Base-by-base conservation (phyloP, 2,329 filamentous ascomycete genomes). In the Sarocladium brachiariae region DNA sequence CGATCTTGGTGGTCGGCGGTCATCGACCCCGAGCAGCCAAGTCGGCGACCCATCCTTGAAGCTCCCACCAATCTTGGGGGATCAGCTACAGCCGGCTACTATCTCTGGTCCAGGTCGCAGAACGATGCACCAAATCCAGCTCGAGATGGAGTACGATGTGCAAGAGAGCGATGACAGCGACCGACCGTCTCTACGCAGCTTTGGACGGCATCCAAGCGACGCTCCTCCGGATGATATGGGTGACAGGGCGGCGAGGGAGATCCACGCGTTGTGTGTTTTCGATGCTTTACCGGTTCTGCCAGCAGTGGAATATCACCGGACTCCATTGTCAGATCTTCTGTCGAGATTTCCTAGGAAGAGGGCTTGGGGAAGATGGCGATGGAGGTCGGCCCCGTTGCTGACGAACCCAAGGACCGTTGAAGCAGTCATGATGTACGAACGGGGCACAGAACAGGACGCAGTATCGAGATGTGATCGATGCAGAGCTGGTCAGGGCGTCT, bases 401-500 rank as follows among this genome's bases (percentile, higher is more conserved):
- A 41, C 52, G 2, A 51, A 54, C 18, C 25, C 48, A 11, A 53
- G 51, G 6, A 54, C 58, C 2, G 43, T 56, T 14, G 59, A 60
- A 34, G 57, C 57, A 13, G 51, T 61, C 34, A 58, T 59, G 57
- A 30, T 60, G 31, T 59, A 61, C 46, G 59, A 61, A 45, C 53
- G 59, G 18, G 59, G 59, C 2, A 45, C 57, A 5, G 41, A 57
- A 19, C 53, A 50, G 13, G 43, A 47, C 10, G 43, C n/a, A 9
- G 9, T 14, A 3, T 33, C 25, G 21, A 50, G 57, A 43, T 61
- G 59, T 51, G 46, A 52, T 13, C 52, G 51, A 14, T 61, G 59
- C 49, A 56, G 56, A 7, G 54, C 51, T 2, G 59, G 58, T 8
- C 54, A 59, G 9, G 59, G 59, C 3, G 51, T 58, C 14, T 59